Conservation (phyloP, 2,329 filamentous ascomycete genomes). For the Penicillium palitans region DNA sequence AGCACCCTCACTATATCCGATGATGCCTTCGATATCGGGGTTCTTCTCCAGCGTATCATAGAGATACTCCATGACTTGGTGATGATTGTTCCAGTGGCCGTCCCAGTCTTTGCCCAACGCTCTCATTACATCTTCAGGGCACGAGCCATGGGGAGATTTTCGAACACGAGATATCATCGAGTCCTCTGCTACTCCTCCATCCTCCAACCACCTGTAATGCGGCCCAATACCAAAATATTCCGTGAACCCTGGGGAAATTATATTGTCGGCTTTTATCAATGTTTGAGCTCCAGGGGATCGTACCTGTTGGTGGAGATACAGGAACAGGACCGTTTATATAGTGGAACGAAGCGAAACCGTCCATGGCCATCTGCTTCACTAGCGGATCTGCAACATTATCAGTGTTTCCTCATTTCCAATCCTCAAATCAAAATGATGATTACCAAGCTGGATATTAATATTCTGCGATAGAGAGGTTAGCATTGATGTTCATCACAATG, state of each 20-base stretch:
- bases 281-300: not conserved
- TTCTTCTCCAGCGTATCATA: constrained; percentile 48
- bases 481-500: not conserved
- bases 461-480: constrained; percentile 12
- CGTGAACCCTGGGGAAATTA: constrained; percentile 16
- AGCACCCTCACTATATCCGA: constrained; percentile 63
- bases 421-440: not conserved
- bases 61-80: constrained; percentile 33
- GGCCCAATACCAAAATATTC: constrained; percentile 25
- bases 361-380: constrained; percentile 19
- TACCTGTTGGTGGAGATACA: constrained; percentile 22
- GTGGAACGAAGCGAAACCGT: constrained; percentile 23
- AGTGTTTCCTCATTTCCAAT: not conserved
- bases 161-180: constrained; percentile 28
- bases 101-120: constrained; percentile 19
- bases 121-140: constrained; percentile 24
- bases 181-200: constrained; percentile 25
- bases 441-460: constrained; percentile 24
- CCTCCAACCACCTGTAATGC: constrained; percentile 26
- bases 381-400: constrained; percentile 16
- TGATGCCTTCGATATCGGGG: constrained; percentile 52
- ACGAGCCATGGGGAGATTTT: constrained; percentile 21
- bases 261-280: not conserved
- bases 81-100: constrained; percentile 20
- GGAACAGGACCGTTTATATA: constrained; percentile 25